phyloP scores from a whole-genome alignment of 371 early-diverging fungal species.

The Dinochytrium kinnereticum region DNA sequence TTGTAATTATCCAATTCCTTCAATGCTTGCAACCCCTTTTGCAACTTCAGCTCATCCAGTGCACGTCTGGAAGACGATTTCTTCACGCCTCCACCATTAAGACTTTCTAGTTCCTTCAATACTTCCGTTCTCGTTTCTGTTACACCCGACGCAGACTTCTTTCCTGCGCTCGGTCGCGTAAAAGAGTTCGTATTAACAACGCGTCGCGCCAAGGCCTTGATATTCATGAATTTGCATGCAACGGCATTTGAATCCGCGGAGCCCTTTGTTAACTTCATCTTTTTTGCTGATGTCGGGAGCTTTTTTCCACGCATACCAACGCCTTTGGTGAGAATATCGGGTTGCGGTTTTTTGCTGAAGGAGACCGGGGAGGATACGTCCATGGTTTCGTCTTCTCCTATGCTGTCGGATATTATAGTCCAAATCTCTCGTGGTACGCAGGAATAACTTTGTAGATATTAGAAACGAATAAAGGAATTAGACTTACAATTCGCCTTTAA shows the following conservation, averaged over 20 bases:
- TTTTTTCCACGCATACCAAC: slow-evolving; percentile 8
- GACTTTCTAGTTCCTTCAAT: no score
- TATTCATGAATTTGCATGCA: background rate
- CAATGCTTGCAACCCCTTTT: no score
- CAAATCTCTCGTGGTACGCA: background rate
- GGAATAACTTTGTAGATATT: background rate
- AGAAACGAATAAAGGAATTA: background rate
- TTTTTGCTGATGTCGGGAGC: background rate
- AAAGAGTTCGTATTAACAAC: background rate
- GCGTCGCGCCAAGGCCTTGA: slow-evolving; percentile 10
- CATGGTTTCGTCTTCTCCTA: background rate
- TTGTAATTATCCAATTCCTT: no score
- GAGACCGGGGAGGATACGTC: background rate
- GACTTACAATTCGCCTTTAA: background rate
- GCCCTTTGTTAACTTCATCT: background rate
- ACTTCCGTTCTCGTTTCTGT: no score
- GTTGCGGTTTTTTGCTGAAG: background rate
- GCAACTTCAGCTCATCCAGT: no score
- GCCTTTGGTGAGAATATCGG: background rate
- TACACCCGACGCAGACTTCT: no score
- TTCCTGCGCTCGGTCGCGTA: no score
- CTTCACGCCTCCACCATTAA: no score
- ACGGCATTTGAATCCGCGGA: no score
- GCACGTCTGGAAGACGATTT: background rate
- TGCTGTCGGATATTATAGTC: background rate